Evolutionary conservation across 805 yeast genomes (phyloP).

Genomic region (Ogataea methanolica): DNA sequence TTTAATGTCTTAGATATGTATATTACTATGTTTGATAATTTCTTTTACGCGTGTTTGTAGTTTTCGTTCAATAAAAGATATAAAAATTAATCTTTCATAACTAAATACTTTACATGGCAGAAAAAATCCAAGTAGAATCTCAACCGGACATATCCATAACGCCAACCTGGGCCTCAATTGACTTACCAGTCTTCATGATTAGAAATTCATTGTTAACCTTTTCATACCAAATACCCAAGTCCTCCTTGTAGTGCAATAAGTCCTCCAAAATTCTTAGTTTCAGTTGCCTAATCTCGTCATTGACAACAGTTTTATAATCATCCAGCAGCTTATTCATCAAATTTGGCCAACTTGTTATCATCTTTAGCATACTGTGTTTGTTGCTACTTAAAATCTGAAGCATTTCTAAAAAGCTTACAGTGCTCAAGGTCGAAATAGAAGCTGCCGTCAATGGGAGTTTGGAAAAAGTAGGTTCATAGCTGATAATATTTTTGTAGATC

Average conservation of each 20-base stretch:
- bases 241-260: conserved; percentile 7
- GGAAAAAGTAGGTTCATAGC: conserved; percentile 15
- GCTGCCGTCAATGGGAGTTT: conserved; percentile 13
- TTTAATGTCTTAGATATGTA: conserved; percentile 25
- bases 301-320: conserved; percentile 15
- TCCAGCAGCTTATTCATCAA: conserved; percentile 25
- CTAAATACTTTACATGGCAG: too few species aligned
- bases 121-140: too few species aligned
- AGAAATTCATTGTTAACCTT: conserved; percentile 13
- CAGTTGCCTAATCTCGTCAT: conserved; percentile 19
- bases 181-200: conserved; percentile 20
- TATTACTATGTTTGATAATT: too few species aligned
- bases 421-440: conserved; percentile 20
- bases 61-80: too few species aligned
- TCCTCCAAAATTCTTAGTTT: conserved; percentile 15
- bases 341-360: conserved; percentile 26
- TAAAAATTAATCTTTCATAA: too few species aligned
- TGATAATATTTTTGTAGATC: conserved; percentile 23
- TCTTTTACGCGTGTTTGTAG: too few species aligned
- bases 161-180: conserved; percentile 14
- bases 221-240: conserved; percentile 19
- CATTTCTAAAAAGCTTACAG: conserved; percentile 21
- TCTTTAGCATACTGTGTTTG: conserved; percentile 18
- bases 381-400: conserved; percentile 18
- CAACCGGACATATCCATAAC: conserved; percentile 16